These are phyloP conservation scores for Scytalidium lignicola DNA, from an alignment of 2,329 filamentous ascomycete genomes.

Conservation along the genomic window DNA sequence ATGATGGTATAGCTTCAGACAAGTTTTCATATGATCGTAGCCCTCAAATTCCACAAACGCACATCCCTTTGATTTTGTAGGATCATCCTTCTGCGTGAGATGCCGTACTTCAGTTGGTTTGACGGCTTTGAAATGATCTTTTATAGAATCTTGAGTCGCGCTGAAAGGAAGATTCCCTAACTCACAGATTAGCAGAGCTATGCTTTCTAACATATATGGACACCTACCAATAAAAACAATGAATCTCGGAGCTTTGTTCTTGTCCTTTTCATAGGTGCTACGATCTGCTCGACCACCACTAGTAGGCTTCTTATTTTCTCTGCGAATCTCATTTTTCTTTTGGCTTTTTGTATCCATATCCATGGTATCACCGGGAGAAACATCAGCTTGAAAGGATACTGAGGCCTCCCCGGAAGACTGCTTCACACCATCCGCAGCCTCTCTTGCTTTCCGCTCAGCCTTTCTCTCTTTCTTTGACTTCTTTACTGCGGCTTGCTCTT, in stretches of 20 bases:
- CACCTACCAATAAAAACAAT: conserved; percentile 69
- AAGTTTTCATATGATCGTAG: conserved; percentile 88
- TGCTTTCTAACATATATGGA: conserved; percentile 13
- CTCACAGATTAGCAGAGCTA: conserved; percentile 29
- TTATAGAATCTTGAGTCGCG: conserved; percentile 65
- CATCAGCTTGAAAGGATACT: conserved; percentile 7
- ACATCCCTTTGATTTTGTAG: conserved; percentile 64
- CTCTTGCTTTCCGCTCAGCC: conserved; percentile 28
- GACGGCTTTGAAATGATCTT: conserved; percentile 73
- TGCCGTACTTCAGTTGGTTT: conserved; percentile 67
- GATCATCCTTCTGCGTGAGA: conserved; percentile 60
- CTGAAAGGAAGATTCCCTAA: conserved; percentile 83
- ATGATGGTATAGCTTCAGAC: conserved; percentile 86
- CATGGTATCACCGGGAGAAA: background rate
- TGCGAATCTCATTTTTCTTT: conserved; percentile 29
- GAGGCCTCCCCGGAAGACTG: conserved; percentile 4
- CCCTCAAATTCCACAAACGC: conserved; percentile 86
- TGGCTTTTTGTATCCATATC: conserved; percentile 16
- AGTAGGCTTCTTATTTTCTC: conserved; percentile 8
- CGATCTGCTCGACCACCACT: conserved; percentile 3
- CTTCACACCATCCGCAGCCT: conserved; percentile 16
- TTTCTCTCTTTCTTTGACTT: conserved; percentile 32
- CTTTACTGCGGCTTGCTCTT: conserved; percentile 24
- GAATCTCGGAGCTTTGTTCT: conserved; percentile 46
- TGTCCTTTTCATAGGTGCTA: conserved; percentile 5